Percentiles rank a stretch among this genome's conserved stretches.
These are phyloP conservation scores for Cordyceps militaris DNA, from an alignment of 2,329 filamentous ascomycete genomes.

Conservation along the genomic window DNA sequence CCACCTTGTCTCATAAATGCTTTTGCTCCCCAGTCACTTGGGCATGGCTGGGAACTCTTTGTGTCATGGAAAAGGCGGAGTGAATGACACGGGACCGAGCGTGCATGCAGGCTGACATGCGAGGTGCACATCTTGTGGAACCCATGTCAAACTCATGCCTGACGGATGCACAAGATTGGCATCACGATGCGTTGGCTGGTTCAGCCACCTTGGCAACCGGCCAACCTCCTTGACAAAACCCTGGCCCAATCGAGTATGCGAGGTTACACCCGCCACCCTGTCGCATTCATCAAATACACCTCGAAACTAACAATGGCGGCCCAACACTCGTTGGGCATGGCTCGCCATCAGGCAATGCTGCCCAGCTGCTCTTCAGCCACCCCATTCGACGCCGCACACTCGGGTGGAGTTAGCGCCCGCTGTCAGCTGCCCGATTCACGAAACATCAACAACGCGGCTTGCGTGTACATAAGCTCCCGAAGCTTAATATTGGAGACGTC, in stretches of 20 bases:
- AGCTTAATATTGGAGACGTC: background rate
- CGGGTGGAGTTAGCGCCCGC: background rate
- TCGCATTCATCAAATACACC: background rate
- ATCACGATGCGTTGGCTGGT: constrained; percentile 8
- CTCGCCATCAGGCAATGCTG: background rate
- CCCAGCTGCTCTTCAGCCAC: background rate
- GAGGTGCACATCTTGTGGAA: constrained; percentile 6
- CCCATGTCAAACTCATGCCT: background rate
- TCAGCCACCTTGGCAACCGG: background rate
- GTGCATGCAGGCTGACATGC: constrained; percentile 5
- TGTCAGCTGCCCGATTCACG: background rate
- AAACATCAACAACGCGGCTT: background rate
- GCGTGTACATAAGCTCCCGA: background rate
- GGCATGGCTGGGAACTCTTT: background rate
- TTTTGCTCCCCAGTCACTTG: background rate
- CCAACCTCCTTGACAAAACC: background rate
- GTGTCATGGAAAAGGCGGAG: background rate
- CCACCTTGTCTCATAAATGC: background rate
- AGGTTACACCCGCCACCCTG: background rate
- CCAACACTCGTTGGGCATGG: background rate
- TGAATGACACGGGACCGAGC: constrained; percentile 5
- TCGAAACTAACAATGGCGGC: background rate
- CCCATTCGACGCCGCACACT: background rate
- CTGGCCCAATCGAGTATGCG: background rate
- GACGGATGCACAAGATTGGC: background rate